Percentiles rank a stretch among this genome's conserved stretches.
phyloP scores from a whole-genome alignment of 495 filamentous ascomycete genomes.

The Lepraria neglecta region DNA sequence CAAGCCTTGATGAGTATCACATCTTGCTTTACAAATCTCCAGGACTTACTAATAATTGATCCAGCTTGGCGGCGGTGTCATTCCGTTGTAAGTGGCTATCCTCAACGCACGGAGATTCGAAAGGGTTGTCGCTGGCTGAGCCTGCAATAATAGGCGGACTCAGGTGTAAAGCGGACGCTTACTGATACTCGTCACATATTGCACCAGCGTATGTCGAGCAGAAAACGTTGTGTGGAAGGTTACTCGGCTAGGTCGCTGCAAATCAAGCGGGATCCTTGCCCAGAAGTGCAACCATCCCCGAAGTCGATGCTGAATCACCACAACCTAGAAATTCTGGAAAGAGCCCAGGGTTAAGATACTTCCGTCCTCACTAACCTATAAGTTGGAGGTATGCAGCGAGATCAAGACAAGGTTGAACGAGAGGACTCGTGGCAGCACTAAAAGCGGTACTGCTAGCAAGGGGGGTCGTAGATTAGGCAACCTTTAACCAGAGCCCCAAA shows the following conservation, averaged over 20 bases:
- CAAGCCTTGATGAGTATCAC: not conserved
- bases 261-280: not conserved
- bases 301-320: not conserved
- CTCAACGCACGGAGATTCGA: not conserved
- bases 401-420: not conserved
- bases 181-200: conserved; percentile 1
- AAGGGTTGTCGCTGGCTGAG: conserved; percentile 4
- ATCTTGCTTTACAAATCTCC: not conserved
- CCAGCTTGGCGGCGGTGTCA: not conserved
- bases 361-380: not conserved
- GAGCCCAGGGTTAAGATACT: not conserved
- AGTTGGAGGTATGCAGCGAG: not conserved
- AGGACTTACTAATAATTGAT: not conserved
- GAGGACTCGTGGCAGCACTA: not conserved
- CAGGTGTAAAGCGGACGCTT: not conserved
- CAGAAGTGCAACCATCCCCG: not conserved
- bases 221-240: not conserved
- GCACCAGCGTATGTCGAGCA: not conserved
- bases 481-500: not conserved
- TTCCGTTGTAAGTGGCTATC: not conserved
- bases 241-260: not conserved
- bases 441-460: not conserved
- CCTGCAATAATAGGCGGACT: not conserved
- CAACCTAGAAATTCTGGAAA: not conserved
- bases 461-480: not conserved